A percentile compares a stretch with the other conserved stretches of the same genome.
Evolutionary conservation across 2,329 filamentous ascomycete species (phyloP).

Genomic region (Verticillium tricorpus): DNA sequence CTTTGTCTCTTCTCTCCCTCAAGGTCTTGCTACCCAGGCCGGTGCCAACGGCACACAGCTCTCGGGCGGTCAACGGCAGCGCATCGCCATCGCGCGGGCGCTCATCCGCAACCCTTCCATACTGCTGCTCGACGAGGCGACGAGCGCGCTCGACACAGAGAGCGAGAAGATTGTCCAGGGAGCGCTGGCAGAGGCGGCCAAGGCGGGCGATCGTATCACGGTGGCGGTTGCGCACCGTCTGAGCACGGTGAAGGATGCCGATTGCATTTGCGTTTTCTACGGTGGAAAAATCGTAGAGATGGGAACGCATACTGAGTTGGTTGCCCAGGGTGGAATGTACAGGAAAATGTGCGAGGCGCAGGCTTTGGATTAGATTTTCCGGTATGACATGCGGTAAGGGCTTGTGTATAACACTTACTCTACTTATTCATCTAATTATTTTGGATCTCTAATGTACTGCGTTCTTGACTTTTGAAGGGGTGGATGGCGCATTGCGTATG

Average conservation of each 20-base stretch:
- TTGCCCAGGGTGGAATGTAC: slow-evolving; percentile 43
- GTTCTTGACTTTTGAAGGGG: too few species aligned
- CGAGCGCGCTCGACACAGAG: slow-evolving; percentile 58
- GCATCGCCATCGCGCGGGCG: slow-evolving; percentile 67
- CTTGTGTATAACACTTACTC: neutral
- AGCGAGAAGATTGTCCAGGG: slow-evolving; percentile 62
- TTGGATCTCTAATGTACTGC: too few species aligned
- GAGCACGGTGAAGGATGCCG: slow-evolving; percentile 52
- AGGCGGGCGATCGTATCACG: slow-evolving; percentile 40
- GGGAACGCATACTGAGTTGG: slow-evolving; percentile 57
- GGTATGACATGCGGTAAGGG: neutral
- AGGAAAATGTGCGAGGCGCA: slow-evolving; percentile 48
- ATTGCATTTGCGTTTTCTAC: slow-evolving; percentile 59
- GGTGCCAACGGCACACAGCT: slow-evolving; percentile 65
- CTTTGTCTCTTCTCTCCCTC: slow-evolving; percentile 31
- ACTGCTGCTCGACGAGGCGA: slow-evolving; percentile 71
- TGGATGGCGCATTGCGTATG: too few species aligned
- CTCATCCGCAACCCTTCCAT: slow-evolving; percentile 63
- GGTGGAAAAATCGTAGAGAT: slow-evolving; percentile 51
- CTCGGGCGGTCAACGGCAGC: slow-evolving; percentile 69
- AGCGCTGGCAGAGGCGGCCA: slow-evolving; percentile 42
- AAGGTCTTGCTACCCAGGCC: slow-evolving; percentile 57
- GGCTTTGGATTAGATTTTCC: slow-evolving; percentile 27
- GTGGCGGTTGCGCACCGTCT: slow-evolving; percentile 62
- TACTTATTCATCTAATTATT: too few species aligned